A percentile compares a stretch with the other conserved stretches of the same genome.
phyloP scores from a whole-genome alignment of 2,329 filamentous ascomycete genomes.

The Aschersonia sp. region DNA sequence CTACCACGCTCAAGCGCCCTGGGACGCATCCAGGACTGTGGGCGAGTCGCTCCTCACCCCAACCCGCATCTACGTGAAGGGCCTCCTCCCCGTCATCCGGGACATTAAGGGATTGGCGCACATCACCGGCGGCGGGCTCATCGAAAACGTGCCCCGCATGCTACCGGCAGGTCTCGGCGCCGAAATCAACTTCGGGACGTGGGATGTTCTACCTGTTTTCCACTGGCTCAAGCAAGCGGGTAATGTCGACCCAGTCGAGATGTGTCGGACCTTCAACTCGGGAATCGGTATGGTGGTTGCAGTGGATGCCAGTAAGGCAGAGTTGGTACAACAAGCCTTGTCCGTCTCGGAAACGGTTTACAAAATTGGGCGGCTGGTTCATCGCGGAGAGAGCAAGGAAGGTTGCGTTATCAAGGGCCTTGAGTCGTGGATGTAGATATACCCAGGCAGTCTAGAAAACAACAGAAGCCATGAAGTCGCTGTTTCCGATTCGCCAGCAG shows the following conservation, averaged over 20 bases:
- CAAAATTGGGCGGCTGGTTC: constrained; percentile 57
- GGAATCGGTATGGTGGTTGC: constrained; percentile 90
- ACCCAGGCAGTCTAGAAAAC: background rate
- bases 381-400: constrained; percentile 26
- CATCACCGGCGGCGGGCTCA: constrained; percentile 87
- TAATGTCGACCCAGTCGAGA: constrained; percentile 64
- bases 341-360: constrained; percentile 60
- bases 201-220: constrained; percentile 69
- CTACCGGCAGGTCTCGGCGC: constrained; percentile 66
- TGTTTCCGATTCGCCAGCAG: too few species aligned
- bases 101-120: constrained; percentile 87
- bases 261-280: constrained; percentile 88
- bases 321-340: constrained; percentile 44
- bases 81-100: constrained; percentile 52
- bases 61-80: constrained; percentile 85
- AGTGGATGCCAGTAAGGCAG: constrained; percentile 50
- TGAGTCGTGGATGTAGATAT: constrained; percentile 15
- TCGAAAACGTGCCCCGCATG: constrained; percentile 92
- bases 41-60: constrained; percentile 75
- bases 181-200: constrained; percentile 62
- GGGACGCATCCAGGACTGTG: constrained; percentile 48
- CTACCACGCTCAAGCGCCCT: constrained; percentile 64
- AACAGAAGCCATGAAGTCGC: too few species aligned
- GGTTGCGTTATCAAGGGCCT: constrained; percentile 20
- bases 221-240: constrained; percentile 65